Percentiles rank a stretch among this genome's conserved stretches.
phyloP scores from a whole-genome alignment of 2,329 filamentous ascomycete species.

The Penicillium sp. region DNA sequence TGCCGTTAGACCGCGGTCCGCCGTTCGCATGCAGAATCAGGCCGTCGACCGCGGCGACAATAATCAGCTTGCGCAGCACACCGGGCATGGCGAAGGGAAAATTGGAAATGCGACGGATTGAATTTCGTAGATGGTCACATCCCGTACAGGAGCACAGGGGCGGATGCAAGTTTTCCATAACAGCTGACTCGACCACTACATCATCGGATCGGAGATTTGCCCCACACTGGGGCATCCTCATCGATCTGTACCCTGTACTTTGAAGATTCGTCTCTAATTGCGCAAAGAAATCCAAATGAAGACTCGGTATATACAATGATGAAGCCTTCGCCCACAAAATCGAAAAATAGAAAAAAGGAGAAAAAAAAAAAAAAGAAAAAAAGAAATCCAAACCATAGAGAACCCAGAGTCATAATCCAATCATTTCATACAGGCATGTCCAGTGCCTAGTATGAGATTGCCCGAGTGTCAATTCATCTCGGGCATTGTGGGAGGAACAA shows the following conservation, averaged over 20 bases:
- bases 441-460: conserved; percentile 22
- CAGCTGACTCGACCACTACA: conserved; percentile 25
- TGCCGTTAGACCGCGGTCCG: conserved; percentile 33
- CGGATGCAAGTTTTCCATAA: conserved; percentile 16
- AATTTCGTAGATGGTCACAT: background rate
- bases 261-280: background rate
- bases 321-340: conserved; percentile 14
- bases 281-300: conserved; percentile 6
- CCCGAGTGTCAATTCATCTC: conserved; percentile 15
- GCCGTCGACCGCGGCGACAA: conserved; percentile 77
- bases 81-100: conserved; percentile 59
- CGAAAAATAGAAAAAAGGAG: conserved; percentile 14
- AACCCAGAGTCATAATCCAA: conserved; percentile 28
- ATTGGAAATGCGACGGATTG: background rate
- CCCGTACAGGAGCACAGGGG: background rate
- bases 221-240: conserved; percentile 13
- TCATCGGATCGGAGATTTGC: conserved; percentile 17
- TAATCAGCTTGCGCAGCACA: conserved; percentile 71
- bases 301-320: conserved; percentile 24
- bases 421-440: conserved; percentile 26
- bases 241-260: background rate
- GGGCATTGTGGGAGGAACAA: conserved; percentile 21
- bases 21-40: conserved; percentile 71
- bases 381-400: conserved; percentile 17
- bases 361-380: conserved; percentile 13